Conservation (phyloP, 2,329 filamentous ascomycete species). For the Epichloe uncinata region DNA sequence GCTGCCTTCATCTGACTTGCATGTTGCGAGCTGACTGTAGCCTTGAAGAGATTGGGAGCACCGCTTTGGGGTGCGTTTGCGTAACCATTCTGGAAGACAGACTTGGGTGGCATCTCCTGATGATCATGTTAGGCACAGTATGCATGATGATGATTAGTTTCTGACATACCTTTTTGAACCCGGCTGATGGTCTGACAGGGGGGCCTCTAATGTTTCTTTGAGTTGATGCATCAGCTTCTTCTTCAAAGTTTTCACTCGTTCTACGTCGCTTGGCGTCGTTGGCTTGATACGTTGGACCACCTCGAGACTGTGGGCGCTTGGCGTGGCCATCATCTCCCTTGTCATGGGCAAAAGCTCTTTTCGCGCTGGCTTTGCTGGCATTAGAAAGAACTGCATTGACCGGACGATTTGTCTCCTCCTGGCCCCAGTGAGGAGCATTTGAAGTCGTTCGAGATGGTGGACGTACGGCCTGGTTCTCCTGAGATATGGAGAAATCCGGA, state of each 20-base stretch:
- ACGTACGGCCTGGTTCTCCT: conserved; percentile 23
- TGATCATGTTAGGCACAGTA: neutral
- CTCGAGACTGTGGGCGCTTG: conserved; percentile 31
- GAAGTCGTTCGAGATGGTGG: conserved; percentile 47
- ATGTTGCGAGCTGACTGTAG: conserved; percentile 53
- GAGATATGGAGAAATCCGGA: conserved; percentile 28
- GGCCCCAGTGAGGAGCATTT: conserved; percentile 32
- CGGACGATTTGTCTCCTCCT: conserved; percentile 48
- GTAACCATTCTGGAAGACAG: conserved; percentile 48
- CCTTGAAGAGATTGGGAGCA: conserved; percentile 49
- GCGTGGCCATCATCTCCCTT: conserved; percentile 40
- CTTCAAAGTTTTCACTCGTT: conserved; percentile 59
- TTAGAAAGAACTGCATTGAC: conserved; percentile 49
- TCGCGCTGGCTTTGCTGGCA: conserved; percentile 46
- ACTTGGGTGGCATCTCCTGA: conserved; percentile 48
- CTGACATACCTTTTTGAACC: conserved; percentile 53
- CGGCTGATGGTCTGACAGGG: conserved; percentile 73
- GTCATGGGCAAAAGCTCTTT: conserved; percentile 59
- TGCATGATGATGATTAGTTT: neutral
- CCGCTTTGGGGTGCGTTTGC: conserved; percentile 41
- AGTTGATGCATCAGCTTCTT: conserved; percentile 45
- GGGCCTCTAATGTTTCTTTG: conserved; percentile 59
- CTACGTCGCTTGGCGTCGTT: conserved; percentile 69
- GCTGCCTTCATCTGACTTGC: conserved; percentile 47
- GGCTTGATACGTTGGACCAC: conserved; percentile 49